These are phyloP conservation scores for Pleoardoris graminearum DNA, from an alignment of 2,329 filamentous ascomycete species.

Conservation along the genomic window DNA sequence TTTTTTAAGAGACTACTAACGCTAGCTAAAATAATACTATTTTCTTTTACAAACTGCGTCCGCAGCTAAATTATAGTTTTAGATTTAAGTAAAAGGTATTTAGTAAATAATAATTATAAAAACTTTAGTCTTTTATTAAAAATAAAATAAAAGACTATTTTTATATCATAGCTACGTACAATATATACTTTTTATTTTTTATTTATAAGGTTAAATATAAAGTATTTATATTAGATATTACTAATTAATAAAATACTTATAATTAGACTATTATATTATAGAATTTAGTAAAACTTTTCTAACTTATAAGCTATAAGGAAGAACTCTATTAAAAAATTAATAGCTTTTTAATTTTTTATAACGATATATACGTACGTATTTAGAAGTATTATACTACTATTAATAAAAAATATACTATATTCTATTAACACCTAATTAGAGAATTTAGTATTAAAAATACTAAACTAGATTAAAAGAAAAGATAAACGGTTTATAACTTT, in stretches of 20 bases:
- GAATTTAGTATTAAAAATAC: constrained; percentile 10
- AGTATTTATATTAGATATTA: constrained; percentile 33
- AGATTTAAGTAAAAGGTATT: constrained; percentile 21
- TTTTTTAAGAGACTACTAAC: constrained; percentile 22
- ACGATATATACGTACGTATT: constrained; percentile 18
- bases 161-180: constrained; percentile 50
- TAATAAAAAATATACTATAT: constrained; percentile 15
- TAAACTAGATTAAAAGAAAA: constrained; percentile 6
- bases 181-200: constrained; percentile 57
- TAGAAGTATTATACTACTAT: constrained; percentile 21
- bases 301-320: constrained; percentile 17
- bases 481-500: constrained; percentile 17
- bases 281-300: constrained; percentile 17
- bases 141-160: constrained; percentile 41
- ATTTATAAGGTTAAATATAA: constrained; percentile 55
- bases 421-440: constrained; percentile 21
- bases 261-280: constrained; percentile 17
- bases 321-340: constrained; percentile 23
- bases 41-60: constrained; percentile 13
- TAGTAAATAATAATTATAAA: constrained; percentile 14
- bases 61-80: constrained; percentile 19
- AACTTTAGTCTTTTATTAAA: constrained; percentile 22
- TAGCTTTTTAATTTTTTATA: constrained; percentile 24
- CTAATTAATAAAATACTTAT: constrained; percentile 32
- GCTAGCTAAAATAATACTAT: constrained; percentile 19